Evolutionary conservation across 306 rosid genomes (phyloP).

Genomic region (Comarum palustre): DNA sequence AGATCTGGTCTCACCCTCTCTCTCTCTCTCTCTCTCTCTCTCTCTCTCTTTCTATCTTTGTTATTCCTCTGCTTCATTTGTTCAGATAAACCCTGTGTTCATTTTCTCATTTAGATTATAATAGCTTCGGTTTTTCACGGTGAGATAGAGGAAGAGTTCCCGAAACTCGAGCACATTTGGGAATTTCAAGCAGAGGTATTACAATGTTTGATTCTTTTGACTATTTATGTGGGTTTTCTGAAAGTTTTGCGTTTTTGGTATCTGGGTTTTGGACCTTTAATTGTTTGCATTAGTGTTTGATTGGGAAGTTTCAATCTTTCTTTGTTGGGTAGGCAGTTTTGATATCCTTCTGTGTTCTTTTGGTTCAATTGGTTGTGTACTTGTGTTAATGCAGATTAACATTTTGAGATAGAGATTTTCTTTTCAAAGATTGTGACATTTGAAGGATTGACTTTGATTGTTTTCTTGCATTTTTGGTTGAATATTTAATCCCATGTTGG

Average conservation of each 20-base stretch:
- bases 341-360: slow-evolving; percentile 2
- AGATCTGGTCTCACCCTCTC: slow-evolving; percentile 38
- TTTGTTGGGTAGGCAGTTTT: slow-evolving; percentile 23
- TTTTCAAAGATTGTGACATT: neutral
- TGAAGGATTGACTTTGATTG: slow-evolving; percentile 14
- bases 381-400: slow-evolving; percentile 24
- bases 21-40: slow-evolving; percentile 18
- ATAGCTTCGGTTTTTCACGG: neutral
- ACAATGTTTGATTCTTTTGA: neutral
- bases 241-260: neutral
- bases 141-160: slow-evolving; percentile 20
- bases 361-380: no score
- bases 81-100: slow-evolving; percentile 26
- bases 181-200: slow-evolving; percentile 43
- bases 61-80: neutral
- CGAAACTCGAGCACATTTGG: slow-evolving; percentile 29
- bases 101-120: slow-evolving; percentile 11
- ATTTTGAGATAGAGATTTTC: slow-evolving; percentile 5
- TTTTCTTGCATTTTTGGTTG: slow-evolving; percentile 22
- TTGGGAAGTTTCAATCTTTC: neutral
- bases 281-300: neutral
- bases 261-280: neutral
- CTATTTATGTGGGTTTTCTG: neutral
- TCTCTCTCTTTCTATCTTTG: no score
- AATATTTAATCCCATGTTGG: slow-evolving; percentile 13